Conservation (phyloP, 2,329 filamentous ascomycete species). For the Colletotrichum abscissum region DNA sequence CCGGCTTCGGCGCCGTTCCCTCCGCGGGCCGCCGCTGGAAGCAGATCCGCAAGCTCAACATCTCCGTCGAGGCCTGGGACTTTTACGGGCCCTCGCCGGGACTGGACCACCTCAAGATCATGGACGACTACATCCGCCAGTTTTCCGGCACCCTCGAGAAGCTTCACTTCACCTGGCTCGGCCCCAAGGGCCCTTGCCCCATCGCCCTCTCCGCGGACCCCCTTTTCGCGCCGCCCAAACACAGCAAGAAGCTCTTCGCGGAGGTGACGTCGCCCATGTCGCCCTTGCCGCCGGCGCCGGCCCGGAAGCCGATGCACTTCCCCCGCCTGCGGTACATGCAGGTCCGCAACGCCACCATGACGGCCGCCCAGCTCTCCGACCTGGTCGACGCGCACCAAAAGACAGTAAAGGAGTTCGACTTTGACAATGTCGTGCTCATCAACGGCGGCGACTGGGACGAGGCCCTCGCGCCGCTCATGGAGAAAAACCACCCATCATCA, state of each 20-base stretch:
- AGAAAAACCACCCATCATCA: conserved; percentile 43
- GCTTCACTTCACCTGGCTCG: conserved; percentile 82
- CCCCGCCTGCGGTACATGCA: conserved; percentile 75
- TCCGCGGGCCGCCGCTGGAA: conserved; percentile 79
- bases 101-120: conserved; percentile 78
- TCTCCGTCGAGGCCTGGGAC: conserved; percentile 79
- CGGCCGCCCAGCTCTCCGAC: conserved; percentile 74
- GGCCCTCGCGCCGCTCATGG: conserved; percentile 78
- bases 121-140: conserved; percentile 82
- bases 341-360: conserved; percentile 79
- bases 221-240: conserved; percentile 69
- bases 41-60: conserved; percentile 79
- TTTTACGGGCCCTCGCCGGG: conserved; percentile 69
- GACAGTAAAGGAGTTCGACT: conserved; percentile 81
- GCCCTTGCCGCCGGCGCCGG: conserved; percentile 64
- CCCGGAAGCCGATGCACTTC: conserved; percentile 71
- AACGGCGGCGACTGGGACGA: conserved; percentile 82
- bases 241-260: conserved; percentile 69
- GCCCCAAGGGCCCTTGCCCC: conserved; percentile 78
- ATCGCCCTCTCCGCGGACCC: conserved; percentile 77
- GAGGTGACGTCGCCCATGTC: conserved; percentile 75
- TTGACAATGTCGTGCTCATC: conserved; percentile 79
- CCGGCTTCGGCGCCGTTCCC: conserved; percentile 80
- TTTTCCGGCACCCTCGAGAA: conserved; percentile 76
- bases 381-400: conserved; percentile 76